These are phyloP conservation scores for Melampsora americana DNA, from an alignment of 1,284 basidiomycete genomes.

Conservation along the genomic window DNA sequence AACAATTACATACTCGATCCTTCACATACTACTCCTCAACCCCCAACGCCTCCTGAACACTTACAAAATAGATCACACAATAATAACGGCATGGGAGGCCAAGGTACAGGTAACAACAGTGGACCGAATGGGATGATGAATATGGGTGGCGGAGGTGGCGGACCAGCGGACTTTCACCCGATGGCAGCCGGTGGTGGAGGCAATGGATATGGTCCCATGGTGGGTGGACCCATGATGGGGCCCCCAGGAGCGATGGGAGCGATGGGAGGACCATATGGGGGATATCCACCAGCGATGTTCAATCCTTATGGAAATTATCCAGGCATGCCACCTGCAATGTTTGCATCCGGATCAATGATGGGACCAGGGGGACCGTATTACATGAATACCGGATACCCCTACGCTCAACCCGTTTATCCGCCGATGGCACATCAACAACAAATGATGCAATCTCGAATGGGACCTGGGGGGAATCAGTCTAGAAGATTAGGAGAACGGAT, in stretches of 20 bases:
- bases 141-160: slow-evolving; percentile 4
- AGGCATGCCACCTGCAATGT: slow-evolving; percentile 9
- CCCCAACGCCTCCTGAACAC: slow-evolving; percentile 23
- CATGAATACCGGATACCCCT: slow-evolving; percentile 35
- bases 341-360: not conserved
- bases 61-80: slow-evolving; percentile 7
- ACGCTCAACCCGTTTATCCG: slow-evolving; percentile 23
- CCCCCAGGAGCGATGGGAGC: not conserved
- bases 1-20: slow-evolving; percentile 92
- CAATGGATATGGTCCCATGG: slow-evolving; percentile 9
- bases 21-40: slow-evolving; percentile 70
- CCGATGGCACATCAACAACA: slow-evolving; percentile 24
- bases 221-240: slow-evolving; percentile 26
- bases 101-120: not conserved
- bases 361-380: slow-evolving; percentile 20
- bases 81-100: slow-evolving; percentile 5
- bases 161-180: slow-evolving; percentile 28
- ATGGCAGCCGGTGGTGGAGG: slow-evolving; percentile 13
- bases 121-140: slow-evolving; percentile 38
- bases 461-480: not conserved
- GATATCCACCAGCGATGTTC: slow-evolving; percentile 20
- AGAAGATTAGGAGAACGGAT: slow-evolving; percentile 37
- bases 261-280: slow-evolving; percentile 28
- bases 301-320: slow-evolving; percentile 18
- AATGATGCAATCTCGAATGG: slow-evolving; percentile 6